phyloP scores from a whole-genome alignment of 495 filamentous ascomycete genomes.

The Penicillium bialowiezense region DNA sequence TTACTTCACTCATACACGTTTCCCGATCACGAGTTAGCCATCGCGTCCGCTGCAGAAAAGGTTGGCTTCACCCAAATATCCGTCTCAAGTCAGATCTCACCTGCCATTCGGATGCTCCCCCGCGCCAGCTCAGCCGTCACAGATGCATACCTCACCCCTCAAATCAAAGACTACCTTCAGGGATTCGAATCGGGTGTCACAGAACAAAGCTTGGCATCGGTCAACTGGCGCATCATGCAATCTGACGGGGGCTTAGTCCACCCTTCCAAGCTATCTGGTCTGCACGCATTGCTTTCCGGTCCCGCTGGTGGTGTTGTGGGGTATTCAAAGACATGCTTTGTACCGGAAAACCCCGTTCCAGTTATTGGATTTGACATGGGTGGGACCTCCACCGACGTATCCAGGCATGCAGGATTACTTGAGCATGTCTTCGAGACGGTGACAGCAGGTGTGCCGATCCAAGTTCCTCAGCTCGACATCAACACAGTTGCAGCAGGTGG shows the following conservation, averaged over 20 bases:
- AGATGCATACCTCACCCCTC: constrained; percentile 14
- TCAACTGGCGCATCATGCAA: too few relatives aligned
- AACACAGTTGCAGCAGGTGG: constrained; percentile 92
- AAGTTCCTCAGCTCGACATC: constrained; percentile 88
- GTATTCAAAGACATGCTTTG: constrained; percentile 10
- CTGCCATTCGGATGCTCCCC: too few relatives aligned
- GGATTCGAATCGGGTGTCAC: constrained; percentile 59
- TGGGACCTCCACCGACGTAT: constrained; percentile 88
- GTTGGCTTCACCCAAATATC: constrained; percentile 69
- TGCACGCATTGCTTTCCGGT: constrained; percentile 74
- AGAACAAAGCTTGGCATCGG: too few relatives aligned
- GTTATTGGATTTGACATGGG: constrained; percentile 46
- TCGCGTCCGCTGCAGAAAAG: constrained; percentile 57
- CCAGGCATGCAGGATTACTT: constrained; percentile 78
- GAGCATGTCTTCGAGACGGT: constrained; percentile 95
- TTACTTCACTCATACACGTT: constrained; percentile 82
- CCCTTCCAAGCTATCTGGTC: constrained; percentile 69
- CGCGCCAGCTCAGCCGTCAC: constrained; percentile 9
- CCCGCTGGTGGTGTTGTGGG: constrained; percentile 62
- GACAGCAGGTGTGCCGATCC: constrained; percentile 84
- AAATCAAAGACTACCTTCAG: constrained; percentile 10
- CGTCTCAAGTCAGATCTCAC: constrained; percentile 61
- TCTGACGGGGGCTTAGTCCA: constrained; percentile 78
- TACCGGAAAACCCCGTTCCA: background rate
- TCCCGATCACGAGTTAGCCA: constrained; percentile 75